Evolutionary conservation across 164 flowering plant genomes (phyloP), one percentile per base, ranked within the genome.

Genomic region (Piper longum): DNA sequence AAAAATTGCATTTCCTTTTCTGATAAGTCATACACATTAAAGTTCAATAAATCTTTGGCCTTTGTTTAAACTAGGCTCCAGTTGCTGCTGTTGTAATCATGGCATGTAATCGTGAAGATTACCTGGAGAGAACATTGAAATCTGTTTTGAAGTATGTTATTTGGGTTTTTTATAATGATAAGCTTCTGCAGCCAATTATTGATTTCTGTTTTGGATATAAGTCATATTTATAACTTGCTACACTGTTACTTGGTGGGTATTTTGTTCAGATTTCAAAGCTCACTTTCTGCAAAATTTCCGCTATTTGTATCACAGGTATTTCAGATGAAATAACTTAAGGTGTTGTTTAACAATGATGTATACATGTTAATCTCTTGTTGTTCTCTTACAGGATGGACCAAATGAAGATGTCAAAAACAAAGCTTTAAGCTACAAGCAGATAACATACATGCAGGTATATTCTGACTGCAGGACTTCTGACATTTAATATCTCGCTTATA

Each of bases 41-140:
- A 48, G 3, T 14, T 48, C 52, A 48, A 9, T 48, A 5, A 12
- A 12, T 48, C 14, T 2, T 9, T 48, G 52, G 14, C 14, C 52
- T 9, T 5, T 48, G 3, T 48, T 71, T 64, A 65, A 43, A 41
- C 54, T 70, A 95, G 96, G 82, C 67, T 41, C 97, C 95, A 54
- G 83, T 91, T 62, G 97, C 97, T 58, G 99, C 99, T 55, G 89
- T 95, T 59, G 96, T 95, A 62, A 74, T 91, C 54, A 95, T 95
- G 99, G 99, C 99, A 52, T 95, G 99, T 74, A 95, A 82, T 72
- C 99, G 99, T 66, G 88, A 96, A 62, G 97, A 95, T 77, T 95
- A 95, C 77, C 73, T 93, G 55, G 91, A 86, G 66, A 81, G 86
- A 80, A 93, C 98, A 60, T 69, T 93, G 43, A 71, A 86, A 43